These are phyloP conservation scores for Chlamydomonas schloesseri DNA, from an alignment of 139 green algal species.

Conservation along the genomic window DNA sequence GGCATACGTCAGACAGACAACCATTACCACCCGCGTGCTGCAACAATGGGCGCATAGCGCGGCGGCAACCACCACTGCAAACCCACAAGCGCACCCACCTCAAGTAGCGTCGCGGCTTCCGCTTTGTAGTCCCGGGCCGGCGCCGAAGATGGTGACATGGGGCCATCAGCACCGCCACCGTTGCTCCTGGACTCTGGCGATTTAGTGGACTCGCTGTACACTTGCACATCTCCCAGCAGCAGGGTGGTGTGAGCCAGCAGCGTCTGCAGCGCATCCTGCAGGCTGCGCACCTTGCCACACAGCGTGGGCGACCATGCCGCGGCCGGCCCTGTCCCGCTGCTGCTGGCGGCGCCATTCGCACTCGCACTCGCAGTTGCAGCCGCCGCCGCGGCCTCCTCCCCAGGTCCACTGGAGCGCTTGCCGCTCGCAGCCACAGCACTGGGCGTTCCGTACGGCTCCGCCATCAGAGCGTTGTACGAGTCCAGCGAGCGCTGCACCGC, in stretches of 20 bases:
- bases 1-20: no score
- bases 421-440: no score
- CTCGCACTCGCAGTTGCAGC: not conserved
- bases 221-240: conserved; percentile 63
- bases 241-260: conserved; percentile 54
- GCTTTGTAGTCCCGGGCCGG: not conserved
- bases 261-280: conserved; percentile 63
- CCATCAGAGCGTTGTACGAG: not conserved
- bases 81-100: conserved; percentile 9
- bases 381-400: not conserved
- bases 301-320: not conserved
- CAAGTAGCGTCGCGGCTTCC: not conserved
- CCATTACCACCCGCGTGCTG: no score
- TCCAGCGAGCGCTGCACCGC: not conserved
- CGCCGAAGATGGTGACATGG: no score
- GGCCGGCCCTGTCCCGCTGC: not conserved
- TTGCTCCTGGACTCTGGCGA: not conserved
- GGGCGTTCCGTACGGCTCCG: no score
- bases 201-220: not conserved
- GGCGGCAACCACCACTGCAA: no score
- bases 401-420: no score
- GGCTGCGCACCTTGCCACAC: conserved; percentile 65
- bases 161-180: not conserved
- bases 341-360: not conserved
- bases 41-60: no score